Percentiles rank a stretch among this genome's conserved stretches.
These are phyloP conservation scores for Kluyveromyces aestuarii DNA, from an alignment of 805 yeast genomes.

Conservation along the genomic window DNA sequence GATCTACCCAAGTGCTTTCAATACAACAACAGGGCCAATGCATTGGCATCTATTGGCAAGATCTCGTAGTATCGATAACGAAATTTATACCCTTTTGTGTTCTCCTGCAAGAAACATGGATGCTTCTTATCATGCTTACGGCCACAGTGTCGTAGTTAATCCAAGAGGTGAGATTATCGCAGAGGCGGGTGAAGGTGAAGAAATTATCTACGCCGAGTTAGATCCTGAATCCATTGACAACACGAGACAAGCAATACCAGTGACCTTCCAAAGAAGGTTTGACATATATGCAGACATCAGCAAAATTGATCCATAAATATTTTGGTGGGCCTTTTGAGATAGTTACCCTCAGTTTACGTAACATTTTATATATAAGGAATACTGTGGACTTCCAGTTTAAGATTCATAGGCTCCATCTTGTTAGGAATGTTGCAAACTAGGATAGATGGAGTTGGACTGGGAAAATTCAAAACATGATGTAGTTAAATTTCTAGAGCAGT, in stretches of 20 bases:
- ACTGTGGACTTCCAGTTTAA: no score
- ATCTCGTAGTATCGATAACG: constrained; percentile 68
- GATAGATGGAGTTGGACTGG: neutral
- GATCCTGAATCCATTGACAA: constrained; percentile 49
- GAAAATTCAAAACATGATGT: neutral
- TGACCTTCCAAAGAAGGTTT: constrained; percentile 60
- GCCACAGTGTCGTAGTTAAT: constrained; percentile 56
- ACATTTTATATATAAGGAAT: no score
- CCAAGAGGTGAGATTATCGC: constrained; percentile 52
- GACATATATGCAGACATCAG: constrained; percentile 39
- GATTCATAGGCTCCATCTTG: neutral
- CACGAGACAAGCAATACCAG: constrained; percentile 61
- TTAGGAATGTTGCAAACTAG: neutral
- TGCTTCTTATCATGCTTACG: constrained; percentile 52
- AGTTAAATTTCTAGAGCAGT: neutral
- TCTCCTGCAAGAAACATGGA: constrained; percentile 79
- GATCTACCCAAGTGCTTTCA: constrained; percentile 80
- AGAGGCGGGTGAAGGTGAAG: constrained; percentile 76
- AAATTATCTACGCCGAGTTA: constrained; percentile 63
- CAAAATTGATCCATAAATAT: constrained; percentile 1
- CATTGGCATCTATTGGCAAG: constrained; percentile 75
- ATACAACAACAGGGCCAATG: constrained; percentile 75
- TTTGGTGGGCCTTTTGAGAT: no score
- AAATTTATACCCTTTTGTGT: constrained; percentile 63
- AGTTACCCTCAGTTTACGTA: no score